A percentile compares a stretch with the other conserved stretches of the same genome.
These are phyloP conservation scores for Phytophthora pistaciae DNA, from an alignment of 352 stramenopile species.

Conservation along the genomic window DNA sequence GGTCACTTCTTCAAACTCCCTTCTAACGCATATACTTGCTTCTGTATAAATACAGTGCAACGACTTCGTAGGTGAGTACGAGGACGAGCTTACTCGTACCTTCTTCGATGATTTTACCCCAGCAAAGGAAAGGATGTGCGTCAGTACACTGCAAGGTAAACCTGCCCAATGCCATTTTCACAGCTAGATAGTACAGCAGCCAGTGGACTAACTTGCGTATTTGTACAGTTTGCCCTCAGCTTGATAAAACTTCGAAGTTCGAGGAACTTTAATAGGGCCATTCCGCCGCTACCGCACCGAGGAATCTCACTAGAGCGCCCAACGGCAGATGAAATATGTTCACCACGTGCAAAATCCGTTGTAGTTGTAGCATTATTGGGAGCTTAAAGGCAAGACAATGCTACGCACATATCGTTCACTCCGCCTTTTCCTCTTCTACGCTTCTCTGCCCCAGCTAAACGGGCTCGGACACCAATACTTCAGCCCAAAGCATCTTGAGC, in stretches of 20 bases:
- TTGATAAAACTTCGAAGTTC: slow-evolving; percentile 22
- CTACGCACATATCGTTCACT: slow-evolving; percentile 18
- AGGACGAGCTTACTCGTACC: slow-evolving; percentile 77
- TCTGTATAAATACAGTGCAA: slow-evolving; percentile 53
- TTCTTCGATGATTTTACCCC: slow-evolving; percentile 87
- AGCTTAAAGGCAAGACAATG: slow-evolving; percentile 24
- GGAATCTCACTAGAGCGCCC: slow-evolving; percentile 17
- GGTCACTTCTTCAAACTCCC: neutral
- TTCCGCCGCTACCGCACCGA: slow-evolving; percentile 6
- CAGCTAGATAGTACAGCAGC: neutral
- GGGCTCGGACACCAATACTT: neutral
- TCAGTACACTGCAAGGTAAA: slow-evolving; percentile 54
- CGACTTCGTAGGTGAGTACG: slow-evolving; percentile 82
- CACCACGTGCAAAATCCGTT: neutral
- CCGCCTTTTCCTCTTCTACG: neutral
- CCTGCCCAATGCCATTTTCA: neutral
- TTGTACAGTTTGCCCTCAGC: slow-evolving; percentile 32
- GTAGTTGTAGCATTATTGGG: slow-evolving; percentile 9
- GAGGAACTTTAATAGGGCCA: slow-evolving; percentile 50
- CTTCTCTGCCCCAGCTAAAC: slow-evolving; percentile 8
- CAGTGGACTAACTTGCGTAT: neutral
- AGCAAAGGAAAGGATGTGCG: slow-evolving; percentile 70
- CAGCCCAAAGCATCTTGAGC: slow-evolving; percentile 35
- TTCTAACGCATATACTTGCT: slow-evolving; percentile 1
- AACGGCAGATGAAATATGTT: slow-evolving; percentile 1